Base-by-base conservation (phyloP, 1,139 yeast species). In the Geotrichum aggregatum region DNA sequence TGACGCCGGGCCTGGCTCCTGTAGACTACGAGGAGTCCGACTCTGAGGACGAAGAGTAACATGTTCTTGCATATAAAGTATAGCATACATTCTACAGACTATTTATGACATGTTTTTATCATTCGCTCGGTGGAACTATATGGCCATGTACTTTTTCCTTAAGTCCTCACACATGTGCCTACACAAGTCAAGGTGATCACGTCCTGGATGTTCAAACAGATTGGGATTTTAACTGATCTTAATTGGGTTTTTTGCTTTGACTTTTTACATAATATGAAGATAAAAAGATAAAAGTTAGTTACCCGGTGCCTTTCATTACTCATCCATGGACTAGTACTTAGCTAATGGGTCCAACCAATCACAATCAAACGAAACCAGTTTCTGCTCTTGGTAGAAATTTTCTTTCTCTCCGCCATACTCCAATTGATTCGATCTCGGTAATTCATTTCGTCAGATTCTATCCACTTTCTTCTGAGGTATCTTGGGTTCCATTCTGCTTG, bases 1-100 rank as follows among this genome's bases (percentile, higher is more conserved):
- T 88, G 54, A 88, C 96, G 0, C 96, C 96, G 1, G 96, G 96
- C 52, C 76, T 88, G 67, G 96, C 96, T 0, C 96, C 95, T 14
- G 94, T 87, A 19, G 95, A 83, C 49, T 77, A 76, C 60, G 75
- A 74, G 51, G 76, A 74, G 28, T 59, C 64, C 13, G 67, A 62
- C 19, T 59, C 61, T 51, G 55, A 49, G 8, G 54, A 46, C 36
- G 38, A 47, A 28, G 31, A 47, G 19, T 24, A 36, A 19, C 18
- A 11, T 18, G 18, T 8, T 6, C 16, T 34, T 5, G 28, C 28
- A n/a, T n/a, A n/a, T n/a, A n/a, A n/a, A n/a, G 34, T 30, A 13
- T 30, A 13, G n/a, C n/a, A 14, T 30, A 14, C 34, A 34, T 34
- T 34, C 36, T 13, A 10, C 16, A n/a, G 3, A n/a, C 36, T 34